Percentiles rank a stretch among this genome's conserved stretches.
These are phyloP conservation scores for Rhodotorula sp. DNA, from an alignment of 1,284 basidiomycete species.

Conservation along the genomic window DNA sequence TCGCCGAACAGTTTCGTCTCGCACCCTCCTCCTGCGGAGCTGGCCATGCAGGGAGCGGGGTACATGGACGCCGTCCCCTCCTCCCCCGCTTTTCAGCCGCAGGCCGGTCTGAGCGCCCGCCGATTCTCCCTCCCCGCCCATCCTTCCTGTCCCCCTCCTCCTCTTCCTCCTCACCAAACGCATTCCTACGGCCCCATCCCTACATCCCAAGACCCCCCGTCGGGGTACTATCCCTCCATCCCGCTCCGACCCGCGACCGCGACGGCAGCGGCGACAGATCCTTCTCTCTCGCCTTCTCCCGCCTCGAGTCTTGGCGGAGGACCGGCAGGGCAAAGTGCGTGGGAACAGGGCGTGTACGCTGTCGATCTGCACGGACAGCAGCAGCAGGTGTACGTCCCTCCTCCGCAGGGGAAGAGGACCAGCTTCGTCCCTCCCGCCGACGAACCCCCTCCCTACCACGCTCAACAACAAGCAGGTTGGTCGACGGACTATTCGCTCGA, in stretches of 20 bases:
- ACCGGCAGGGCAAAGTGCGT: too few relatives aligned
- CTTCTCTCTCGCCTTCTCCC: background rate
- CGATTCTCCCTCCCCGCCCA: conserved; percentile 17
- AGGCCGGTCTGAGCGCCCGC: too few relatives aligned
- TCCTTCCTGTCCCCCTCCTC: background rate
- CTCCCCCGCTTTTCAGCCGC: background rate
- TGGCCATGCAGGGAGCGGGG: background rate
- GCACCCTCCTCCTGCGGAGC: background rate
- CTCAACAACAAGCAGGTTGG: too few relatives aligned
- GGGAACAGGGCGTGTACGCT: too few relatives aligned
- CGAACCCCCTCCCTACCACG: too few relatives aligned
- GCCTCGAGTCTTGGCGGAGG: background rate
- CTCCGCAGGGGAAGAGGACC: too few relatives aligned
- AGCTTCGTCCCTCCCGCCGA: too few relatives aligned
- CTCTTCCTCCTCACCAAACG: background rate
- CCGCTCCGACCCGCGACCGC: background rate
- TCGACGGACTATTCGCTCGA: too few relatives aligned
- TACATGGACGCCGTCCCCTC: background rate
- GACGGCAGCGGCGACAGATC: too few relatives aligned
- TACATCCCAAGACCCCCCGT: background rate
- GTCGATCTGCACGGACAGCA: too few relatives aligned
- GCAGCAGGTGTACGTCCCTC: too few relatives aligned
- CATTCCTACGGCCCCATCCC: too few relatives aligned
- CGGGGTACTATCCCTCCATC: background rate
- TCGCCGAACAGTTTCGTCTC: conserved; percentile 10